Evolutionary conservation across 495 filamentous ascomycete genomes (phyloP).

Genomic region (Ramalina intermedia): DNA sequence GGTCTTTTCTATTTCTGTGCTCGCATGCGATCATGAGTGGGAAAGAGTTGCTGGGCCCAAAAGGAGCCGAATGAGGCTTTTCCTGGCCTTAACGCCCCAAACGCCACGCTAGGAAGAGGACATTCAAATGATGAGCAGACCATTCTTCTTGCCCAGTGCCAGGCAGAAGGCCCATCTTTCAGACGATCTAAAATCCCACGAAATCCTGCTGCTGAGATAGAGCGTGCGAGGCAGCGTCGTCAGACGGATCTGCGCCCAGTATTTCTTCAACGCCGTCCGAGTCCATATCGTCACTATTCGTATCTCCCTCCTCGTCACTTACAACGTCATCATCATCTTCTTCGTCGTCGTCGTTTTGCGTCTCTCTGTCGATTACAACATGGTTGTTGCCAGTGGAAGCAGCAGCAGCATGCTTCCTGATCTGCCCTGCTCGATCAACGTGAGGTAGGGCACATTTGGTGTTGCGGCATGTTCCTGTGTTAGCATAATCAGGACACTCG

Average conservation of each 20-base stretch:
- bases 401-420: constrained; percentile 42
- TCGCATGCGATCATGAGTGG: no score
- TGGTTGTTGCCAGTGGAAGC: constrained; percentile 11
- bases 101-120: no score
- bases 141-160: no score
- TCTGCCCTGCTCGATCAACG: constrained; percentile 67
- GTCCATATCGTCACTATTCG: constrained; percentile 76
- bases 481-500: constrained; percentile 93
- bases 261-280: constrained; percentile 76
- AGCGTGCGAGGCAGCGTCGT: constrained; percentile 33
- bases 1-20: no score
- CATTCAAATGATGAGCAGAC: no score
- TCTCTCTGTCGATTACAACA: constrained; percentile 16
- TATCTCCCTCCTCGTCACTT: constrained; percentile 69
- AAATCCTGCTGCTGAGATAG: constrained; percentile 55
- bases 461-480: constrained; percentile 69
- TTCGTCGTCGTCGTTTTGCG: constrained; percentile 28
- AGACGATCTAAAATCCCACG: constrained; percentile 35
- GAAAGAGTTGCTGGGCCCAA: no score
- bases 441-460: constrained; percentile 77
- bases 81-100: no score
- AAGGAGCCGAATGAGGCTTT: no score
- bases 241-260: constrained; percentile 27
- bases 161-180: no score
- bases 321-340: constrained; percentile 63